Base-by-base conservation (phyloP, 345 rosid species). In the Brassica rapa region DNA sequence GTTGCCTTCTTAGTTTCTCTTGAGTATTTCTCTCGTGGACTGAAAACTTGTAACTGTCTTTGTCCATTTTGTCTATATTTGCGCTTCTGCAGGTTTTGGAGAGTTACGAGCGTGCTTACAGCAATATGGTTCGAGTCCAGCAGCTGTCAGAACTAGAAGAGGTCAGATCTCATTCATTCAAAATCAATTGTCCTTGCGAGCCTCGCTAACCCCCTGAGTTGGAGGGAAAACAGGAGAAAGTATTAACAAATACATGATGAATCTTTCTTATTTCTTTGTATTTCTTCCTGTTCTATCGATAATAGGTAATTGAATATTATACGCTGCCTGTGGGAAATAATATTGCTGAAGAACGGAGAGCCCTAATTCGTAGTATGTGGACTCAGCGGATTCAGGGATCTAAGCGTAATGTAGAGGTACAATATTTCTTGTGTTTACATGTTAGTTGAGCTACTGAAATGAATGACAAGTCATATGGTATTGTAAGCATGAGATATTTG, bases 111-210 rank as follows among this genome's bases (percentile, higher is more conserved):
- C 97, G 99, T 82, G 98, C 99, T 35, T 94, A 94, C 74, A 87
- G 65, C 84, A 92, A 95, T 82, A 93, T 95, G 99, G 96, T 95
- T 78, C 97, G 97, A 73, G 98, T 95, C 81, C 99, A 95, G 87
- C 99, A 91, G 88, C 89, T 95, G 43, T 88, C 97, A 65, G 99
- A 95, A 83, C 84, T 95, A 57, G 98, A 93, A 82, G 99, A 95
- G 99, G 99, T 95, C 64, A 78, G 70, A 77, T 81, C 66, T 70
- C 66, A 69, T 66, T 59, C 21, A 71, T 71, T 66, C 8, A 71
- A 66, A 9, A 57, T 66, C 39, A 53, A 71, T 73, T 33, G 51
- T 79, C 69, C 59, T 67, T 30, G 64, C 24, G 15, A 68, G 66
- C 66, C 66, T 74, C 19, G 69, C 60, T 69, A 68, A 62, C 59